Evolutionary conservation across 164 flowering plant species (phyloP).

Genomic region (Malania oleifera): DNA sequence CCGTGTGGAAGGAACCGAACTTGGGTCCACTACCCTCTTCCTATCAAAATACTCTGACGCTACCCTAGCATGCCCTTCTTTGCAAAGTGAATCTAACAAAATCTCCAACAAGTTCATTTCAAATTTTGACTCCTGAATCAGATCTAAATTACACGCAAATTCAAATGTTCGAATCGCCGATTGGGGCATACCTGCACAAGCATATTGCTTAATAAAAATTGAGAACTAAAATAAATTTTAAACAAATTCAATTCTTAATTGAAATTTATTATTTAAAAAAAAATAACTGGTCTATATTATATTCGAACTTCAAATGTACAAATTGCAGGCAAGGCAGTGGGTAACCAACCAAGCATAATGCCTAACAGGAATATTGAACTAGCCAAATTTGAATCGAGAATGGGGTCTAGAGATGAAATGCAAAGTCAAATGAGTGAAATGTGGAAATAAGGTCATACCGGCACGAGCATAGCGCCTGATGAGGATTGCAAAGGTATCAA

Average conservation of each 20-base stretch:
- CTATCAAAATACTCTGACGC: constrained; percentile 48
- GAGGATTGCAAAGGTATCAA: constrained; percentile 40
- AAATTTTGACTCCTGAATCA: constrained; percentile 12
- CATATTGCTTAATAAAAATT: background rate
- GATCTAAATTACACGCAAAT: constrained; percentile 31
- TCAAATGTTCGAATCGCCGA: constrained; percentile 63
- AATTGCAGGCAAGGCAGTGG: background rate
- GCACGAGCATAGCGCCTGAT: constrained; percentile 68
- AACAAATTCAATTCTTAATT: background rate
- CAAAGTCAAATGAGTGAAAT: background rate
- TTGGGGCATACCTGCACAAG: constrained; percentile 34
- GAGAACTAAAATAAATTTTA: background rate
- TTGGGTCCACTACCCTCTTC: constrained; percentile 24
- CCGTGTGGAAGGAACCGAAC: constrained; percentile 43
- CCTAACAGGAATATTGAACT: background rate
- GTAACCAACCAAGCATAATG: background rate
- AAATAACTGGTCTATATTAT: background rate
- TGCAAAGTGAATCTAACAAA: constrained; percentile 71
- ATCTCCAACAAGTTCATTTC: constrained; percentile 40
- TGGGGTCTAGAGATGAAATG: background rate
- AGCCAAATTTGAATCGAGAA: background rate
- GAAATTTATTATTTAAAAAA: background rate
- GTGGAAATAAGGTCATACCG: constrained; percentile 27
- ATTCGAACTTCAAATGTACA: background rate
- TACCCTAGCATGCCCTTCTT: constrained; percentile 60